phyloP scores from a whole-genome alignment of 2,329 filamentous ascomycete species.

The Colletotrichum sp. region DNA sequence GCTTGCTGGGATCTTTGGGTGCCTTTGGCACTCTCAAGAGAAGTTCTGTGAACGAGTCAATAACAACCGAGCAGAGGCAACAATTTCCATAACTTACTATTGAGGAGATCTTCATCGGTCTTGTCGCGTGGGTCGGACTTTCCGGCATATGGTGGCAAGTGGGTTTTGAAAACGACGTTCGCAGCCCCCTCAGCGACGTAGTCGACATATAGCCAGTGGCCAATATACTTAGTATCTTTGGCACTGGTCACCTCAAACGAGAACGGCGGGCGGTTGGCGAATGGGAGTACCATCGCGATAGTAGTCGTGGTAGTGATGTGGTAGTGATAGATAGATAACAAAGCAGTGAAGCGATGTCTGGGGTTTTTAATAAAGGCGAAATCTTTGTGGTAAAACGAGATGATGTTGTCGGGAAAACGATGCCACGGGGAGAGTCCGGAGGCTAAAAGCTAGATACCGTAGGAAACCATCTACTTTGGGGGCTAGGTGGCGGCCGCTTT shows the following conservation, averaged over 20 bases:
- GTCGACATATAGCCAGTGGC: slow-evolving; percentile 24
- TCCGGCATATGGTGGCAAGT: background rate
- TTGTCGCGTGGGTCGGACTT: background rate
- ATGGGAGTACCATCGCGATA: background rate
- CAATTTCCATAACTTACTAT: background rate
- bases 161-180: slow-evolving; percentile 70
- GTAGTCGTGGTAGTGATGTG: background rate
- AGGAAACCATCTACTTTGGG: background rate
- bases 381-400: background rate
- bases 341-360: background rate
- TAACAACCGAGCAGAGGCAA: background rate
- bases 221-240: slow-evolving; percentile 9
- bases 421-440: background rate
- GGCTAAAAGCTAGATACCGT: background rate
- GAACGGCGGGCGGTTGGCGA: background rate
- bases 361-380: background rate
- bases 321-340: background rate
- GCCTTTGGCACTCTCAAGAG: slow-evolving; percentile 45
- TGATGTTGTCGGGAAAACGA: background rate
- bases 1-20: slow-evolving; percentile 28
- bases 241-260: background rate
- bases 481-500: background rate
- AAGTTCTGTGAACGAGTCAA: slow-evolving; percentile 28
- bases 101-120: background rate
- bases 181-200: slow-evolving; percentile 74